Percentiles rank a stretch among this genome's conserved stretches.
These are phyloP conservation scores for Gossypium anomalum DNA, from an alignment of 345 rosid species.

Conservation along the genomic window DNA sequence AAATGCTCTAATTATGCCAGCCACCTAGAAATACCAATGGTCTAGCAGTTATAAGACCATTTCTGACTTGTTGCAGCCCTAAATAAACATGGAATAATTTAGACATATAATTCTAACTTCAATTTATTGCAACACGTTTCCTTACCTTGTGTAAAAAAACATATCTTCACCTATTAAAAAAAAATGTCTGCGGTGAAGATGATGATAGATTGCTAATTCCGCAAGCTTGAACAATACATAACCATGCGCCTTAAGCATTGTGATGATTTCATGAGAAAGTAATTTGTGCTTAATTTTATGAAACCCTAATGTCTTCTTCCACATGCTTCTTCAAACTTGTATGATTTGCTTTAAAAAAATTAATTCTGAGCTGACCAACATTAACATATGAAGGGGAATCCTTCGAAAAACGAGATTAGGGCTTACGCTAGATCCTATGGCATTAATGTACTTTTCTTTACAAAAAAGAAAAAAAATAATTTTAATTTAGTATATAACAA, in stretches of 20 bases:
- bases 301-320: not conserved
- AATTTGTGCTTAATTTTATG: not conserved
- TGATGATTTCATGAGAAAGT: not conserved
- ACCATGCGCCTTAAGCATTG: not conserved
- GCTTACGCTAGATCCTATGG: slow-evolving; percentile 44
- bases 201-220: not conserved
- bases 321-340: slow-evolving; percentile 11
- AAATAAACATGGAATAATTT: not conserved
- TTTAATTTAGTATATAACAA: slow-evolving; percentile 11
- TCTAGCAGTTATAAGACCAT: not conserved
- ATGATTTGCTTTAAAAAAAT: not conserved
- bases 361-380: slow-evolving; percentile 16
- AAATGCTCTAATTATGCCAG: not conserved
- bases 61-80: slow-evolving; percentile 12
- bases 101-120: not conserved
- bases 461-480: not conserved
- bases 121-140: too few relatives aligned
- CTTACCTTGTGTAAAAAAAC: too few relatives aligned
- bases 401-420: slow-evolving; percentile 43
- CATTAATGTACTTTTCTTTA: not conserved
- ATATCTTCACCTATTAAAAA: too few relatives aligned
- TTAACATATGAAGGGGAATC: slow-evolving; percentile 25
- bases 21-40: slow-evolving; percentile 11
- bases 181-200: too few relatives aligned
- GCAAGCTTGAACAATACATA: not conserved